Conservation (phyloP, 106 monocot species). For the Acorus calamus region DNA sequence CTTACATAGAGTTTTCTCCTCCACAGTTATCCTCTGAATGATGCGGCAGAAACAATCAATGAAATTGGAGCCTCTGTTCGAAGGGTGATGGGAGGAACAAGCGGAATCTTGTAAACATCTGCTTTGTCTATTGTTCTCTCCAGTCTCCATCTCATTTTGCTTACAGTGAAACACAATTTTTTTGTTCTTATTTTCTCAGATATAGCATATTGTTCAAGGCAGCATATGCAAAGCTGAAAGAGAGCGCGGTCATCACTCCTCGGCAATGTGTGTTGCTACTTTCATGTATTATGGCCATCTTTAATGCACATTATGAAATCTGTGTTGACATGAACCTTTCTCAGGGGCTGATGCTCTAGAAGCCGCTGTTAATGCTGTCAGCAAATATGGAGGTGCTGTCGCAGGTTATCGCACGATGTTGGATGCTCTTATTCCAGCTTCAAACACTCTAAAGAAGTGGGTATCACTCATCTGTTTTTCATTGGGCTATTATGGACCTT, state of each 20-base stretch:
- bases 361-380: constrained; percentile 68
- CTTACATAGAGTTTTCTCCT: background rate
- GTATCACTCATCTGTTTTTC: background rate
- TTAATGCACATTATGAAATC: background rate
- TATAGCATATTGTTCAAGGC: constrained; percentile 93
- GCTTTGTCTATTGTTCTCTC: background rate
- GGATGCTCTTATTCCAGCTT: constrained; percentile 92
- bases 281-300: background rate
- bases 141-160: background rate
- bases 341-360: constrained; percentile 82
- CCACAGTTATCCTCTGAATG: constrained; percentile 82
- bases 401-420: constrained; percentile 90
- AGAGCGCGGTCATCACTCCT: constrained; percentile 30
- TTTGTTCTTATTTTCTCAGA: constrained; percentile 16
- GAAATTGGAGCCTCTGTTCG: constrained; percentile 77
- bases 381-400: constrained; percentile 86
- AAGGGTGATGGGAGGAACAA: constrained; percentile 97
- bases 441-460: constrained; percentile 55
- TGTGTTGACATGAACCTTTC: constrained; percentile 4
- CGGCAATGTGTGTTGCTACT: constrained; percentile 42
- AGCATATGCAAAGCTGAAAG: constrained; percentile 78
- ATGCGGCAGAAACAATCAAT: constrained; percentile 84
- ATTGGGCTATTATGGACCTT: too few species aligned
- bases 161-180: too few species aligned
- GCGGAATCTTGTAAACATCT: constrained; percentile 77